A percentile compares a stretch with the other conserved stretches of the same genome.
These are phyloP conservation scores for Lenwebbia sp. DNA, from an alignment of 345 rosid genomes.

Conservation along the genomic window DNA sequence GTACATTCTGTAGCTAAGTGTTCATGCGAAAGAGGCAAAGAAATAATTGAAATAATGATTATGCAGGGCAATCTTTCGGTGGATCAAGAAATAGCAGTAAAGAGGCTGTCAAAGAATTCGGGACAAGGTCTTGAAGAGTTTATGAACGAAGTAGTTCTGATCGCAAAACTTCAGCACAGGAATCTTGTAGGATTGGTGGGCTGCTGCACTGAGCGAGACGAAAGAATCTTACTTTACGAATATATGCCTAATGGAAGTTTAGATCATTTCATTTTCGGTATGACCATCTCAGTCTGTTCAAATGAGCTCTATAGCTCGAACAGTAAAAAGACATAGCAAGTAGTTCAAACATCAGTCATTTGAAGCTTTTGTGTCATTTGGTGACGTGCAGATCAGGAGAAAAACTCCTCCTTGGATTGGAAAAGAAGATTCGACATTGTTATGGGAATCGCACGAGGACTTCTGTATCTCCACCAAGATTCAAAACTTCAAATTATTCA, in stretches of 20 bases:
- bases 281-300: background rate
- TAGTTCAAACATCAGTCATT: background rate
- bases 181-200: slow-evolving; percentile 41
- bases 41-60: background rate
- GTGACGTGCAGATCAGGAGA: slow-evolving; percentile 10
- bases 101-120: slow-evolving; percentile 21
- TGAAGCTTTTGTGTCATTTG: background rate
- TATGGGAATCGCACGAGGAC: background rate
- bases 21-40: background rate
- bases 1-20: background rate
- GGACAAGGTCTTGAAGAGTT: slow-evolving; percentile 35
- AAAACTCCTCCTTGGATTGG: background rate
- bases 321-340: background rate
- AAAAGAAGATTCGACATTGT: background rate
- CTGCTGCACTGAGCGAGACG: slow-evolving; percentile 27
- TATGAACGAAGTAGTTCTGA: slow-evolving; percentile 24
- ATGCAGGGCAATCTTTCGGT: slow-evolving; percentile 26
- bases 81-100: slow-evolving; percentile 41
- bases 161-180: slow-evolving; percentile 48
- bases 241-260: slow-evolving; percentile 35
- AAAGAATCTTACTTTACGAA: slow-evolving; percentile 23
- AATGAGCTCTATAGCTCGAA: background rate
- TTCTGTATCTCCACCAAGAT: background rate
- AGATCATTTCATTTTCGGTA: slow-evolving; percentile 36
- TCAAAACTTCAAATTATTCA: background rate